Percentiles rank a stretch among this genome's conserved stretches.
These are phyloP conservation scores for Quercus parvula DNA, from an alignment of 306 rosid genomes.

Conservation along the genomic window DNA sequence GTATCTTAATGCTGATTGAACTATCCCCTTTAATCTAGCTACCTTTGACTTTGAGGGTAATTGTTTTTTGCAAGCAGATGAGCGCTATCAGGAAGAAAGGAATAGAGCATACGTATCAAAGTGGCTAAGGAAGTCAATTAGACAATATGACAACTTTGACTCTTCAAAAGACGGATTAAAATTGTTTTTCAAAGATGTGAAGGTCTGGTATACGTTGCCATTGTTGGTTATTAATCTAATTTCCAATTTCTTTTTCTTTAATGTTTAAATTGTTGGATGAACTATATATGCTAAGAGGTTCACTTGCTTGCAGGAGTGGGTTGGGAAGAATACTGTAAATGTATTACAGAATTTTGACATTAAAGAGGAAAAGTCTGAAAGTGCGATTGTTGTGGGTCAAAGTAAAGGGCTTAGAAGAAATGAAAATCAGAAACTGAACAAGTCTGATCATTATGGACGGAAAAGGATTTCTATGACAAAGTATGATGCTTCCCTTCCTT, in stretches of 20 bases:
- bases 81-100: conserved; percentile 79
- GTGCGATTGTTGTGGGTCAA: conserved; percentile 22
- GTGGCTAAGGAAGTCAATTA: conserved; percentile 81
- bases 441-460: conserved; percentile 29
- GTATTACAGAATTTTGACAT: conserved; percentile 26
- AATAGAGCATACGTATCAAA: conserved; percentile 69
- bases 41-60: background rate
- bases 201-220: conserved; percentile 44
- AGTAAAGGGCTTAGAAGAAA: conserved; percentile 30
- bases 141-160: conserved; percentile 54
- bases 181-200: conserved; percentile 59
- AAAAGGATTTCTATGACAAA: conserved; percentile 27
- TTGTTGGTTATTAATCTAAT: conserved; percentile 5
- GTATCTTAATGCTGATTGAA: no score
- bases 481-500: conserved; percentile 28
- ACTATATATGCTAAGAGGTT: conserved; percentile 3
- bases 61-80: conserved; percentile 61
- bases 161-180: conserved; percentile 54
- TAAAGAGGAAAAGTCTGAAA: conserved; percentile 15
- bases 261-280: conserved; percentile 4
- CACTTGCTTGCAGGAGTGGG: conserved; percentile 56
- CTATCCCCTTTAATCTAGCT: background rate
- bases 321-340: conserved; percentile 40
- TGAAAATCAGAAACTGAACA: conserved; percentile 39
- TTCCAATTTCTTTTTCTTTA: background rate